A percentile compares a stretch with the other conserved stretches of the same genome.
These are phyloP conservation scores for Mycena crocata DNA, from an alignment of 768 basidiomycete genomes.

Conservation along the genomic window DNA sequence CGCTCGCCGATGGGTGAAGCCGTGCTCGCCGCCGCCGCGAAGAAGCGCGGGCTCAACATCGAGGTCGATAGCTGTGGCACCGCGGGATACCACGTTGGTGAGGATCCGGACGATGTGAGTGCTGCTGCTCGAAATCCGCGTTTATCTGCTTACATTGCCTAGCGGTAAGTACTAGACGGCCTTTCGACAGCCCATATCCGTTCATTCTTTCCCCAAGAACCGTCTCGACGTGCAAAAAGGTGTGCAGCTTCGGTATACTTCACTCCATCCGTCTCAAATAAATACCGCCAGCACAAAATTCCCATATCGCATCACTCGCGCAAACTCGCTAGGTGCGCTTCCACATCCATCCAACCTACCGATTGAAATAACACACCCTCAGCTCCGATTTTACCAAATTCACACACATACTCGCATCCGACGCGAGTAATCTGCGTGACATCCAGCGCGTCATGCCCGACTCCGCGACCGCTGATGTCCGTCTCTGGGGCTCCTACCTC, in stretches of 20 bases:
- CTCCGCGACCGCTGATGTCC: constrained; percentile 71
- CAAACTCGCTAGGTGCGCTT: constrained; percentile 53
- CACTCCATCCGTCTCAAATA: not conserved
- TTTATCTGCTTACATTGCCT: not conserved
- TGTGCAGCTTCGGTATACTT: constrained; percentile 43
- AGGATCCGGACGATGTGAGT: constrained; percentile 83
- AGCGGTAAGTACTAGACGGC: constrained; percentile 16
- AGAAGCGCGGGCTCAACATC: constrained; percentile 73
- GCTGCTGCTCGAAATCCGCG: not conserved
- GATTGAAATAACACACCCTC: constrained; percentile 1
- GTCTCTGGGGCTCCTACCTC: constrained; percentile 85
- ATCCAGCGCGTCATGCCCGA: constrained; percentile 63
- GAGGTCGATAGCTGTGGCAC: constrained; percentile 89
- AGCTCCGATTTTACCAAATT: constrained; percentile 78
- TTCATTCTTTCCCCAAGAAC: constrained; percentile 58
- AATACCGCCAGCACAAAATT: constrained; percentile 68
- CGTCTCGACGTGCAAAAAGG: constrained; percentile 77
- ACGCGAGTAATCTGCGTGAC: constrained; percentile 77
- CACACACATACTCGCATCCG: constrained; percentile 89
- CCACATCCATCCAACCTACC: not conserved
- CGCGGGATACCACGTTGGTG: constrained; percentile 80
- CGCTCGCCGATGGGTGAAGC: constrained; percentile 95
- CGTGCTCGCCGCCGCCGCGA: constrained; percentile 76
- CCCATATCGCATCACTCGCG: constrained; percentile 78
- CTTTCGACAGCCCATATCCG: not conserved